Evolutionary conservation across 345 rosid species (phyloP).

Genomic region (Citrus trifoliata): DNA sequence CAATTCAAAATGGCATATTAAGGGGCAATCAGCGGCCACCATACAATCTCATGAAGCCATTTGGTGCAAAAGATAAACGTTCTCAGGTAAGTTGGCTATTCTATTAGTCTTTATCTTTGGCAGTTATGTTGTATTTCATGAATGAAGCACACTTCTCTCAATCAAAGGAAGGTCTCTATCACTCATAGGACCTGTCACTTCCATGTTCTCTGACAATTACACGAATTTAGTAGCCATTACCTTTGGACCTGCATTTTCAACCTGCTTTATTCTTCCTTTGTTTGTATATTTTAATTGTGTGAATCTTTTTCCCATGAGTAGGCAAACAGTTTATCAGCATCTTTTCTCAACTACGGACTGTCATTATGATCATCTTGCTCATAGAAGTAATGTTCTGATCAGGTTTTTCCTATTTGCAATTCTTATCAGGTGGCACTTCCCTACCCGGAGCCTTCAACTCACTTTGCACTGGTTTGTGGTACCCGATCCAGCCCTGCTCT

Average conservation of each 20-base stretch:
- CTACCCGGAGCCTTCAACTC: conserved; percentile 62
- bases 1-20: conserved; percentile 81
- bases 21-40: conserved; percentile 80
- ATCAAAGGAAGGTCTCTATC: neutral
- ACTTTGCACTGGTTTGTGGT: conserved; percentile 80
- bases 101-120: neutral
- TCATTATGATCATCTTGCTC: neutral
- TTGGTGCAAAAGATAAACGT: conserved; percentile 67
- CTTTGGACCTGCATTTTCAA: neutral
- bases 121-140: neutral
- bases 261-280: neutral
- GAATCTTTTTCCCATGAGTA: neutral
- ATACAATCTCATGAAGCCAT: conserved; percentile 76
- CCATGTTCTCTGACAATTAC: neutral
- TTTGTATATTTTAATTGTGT: neutral
- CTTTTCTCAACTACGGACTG: neutral
- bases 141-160: neutral
- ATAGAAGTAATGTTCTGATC: neutral
- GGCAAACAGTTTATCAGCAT: neutral
- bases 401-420: neutral
- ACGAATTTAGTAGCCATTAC: neutral
- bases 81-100: conserved; percentile 37
- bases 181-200: neutral
- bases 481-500: conserved; percentile 84
- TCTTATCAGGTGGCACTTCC: conserved; percentile 60